Percentiles rank a stretch among this genome's conserved stretches.
Conservation (phyloP, 108 stramenopile genomes). For the Pseudonitzschia pungens region DNA sequence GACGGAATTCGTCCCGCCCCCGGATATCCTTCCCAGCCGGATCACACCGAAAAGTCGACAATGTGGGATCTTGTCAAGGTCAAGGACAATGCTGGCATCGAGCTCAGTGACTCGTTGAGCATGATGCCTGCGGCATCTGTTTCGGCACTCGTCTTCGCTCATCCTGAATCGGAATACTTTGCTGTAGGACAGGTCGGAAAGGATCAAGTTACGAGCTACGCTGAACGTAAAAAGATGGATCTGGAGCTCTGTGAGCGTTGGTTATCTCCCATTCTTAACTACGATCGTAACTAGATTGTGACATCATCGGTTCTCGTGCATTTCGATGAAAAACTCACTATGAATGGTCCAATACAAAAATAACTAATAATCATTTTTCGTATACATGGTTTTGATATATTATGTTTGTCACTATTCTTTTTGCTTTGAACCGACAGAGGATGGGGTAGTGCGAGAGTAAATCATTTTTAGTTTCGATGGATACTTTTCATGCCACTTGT, state of each 20-base stretch:
- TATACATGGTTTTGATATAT: not conserved
- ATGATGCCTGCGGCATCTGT: constrained; percentile 99
- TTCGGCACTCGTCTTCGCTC: constrained; percentile 97
- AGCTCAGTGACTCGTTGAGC: constrained; percentile 89
- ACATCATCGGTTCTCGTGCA: not conserved
- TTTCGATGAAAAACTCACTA: not conserved
- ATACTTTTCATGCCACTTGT: too few species aligned
- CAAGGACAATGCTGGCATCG: constrained; percentile 90
- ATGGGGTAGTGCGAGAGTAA: too few species aligned
- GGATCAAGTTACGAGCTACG: constrained; percentile 98
- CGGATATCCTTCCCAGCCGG: constrained; percentile 99
- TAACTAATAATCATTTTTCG: not conserved
- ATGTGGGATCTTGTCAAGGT: constrained; percentile 98
- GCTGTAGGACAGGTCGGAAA: constrained; percentile 99
- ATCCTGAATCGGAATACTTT: constrained; percentile 95
- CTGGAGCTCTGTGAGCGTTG: constrained; percentile 88
- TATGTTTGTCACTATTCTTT: too few species aligned
- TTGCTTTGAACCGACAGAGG: too few species aligned
- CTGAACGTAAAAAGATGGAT: constrained; percentile 90
- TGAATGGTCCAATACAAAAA: not conserved
- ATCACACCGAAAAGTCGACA: constrained; percentile 98
- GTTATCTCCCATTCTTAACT: constrained; percentile 97
- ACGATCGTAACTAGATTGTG: constrained; percentile 65
- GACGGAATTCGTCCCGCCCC: constrained; percentile 99
- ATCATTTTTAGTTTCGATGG: too few species aligned